These are phyloP conservation scores for Acacia acuminata DNA, from an alignment of 306 rosid species.

Conservation along the genomic window DNA sequence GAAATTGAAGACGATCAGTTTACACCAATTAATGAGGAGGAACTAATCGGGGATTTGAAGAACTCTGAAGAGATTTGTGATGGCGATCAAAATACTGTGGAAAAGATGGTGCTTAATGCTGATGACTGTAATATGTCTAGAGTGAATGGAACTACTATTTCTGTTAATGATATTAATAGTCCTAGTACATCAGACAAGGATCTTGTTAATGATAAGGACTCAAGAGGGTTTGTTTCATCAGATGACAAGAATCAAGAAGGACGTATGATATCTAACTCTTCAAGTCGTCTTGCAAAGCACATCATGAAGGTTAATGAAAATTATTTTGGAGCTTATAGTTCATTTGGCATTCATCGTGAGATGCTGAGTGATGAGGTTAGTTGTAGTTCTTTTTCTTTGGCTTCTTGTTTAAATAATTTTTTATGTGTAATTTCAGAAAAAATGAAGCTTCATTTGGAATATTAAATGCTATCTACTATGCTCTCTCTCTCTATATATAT, in stretches of 20 bases:
- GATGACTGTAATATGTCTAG: slow-evolving; percentile 23
- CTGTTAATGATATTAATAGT: slow-evolving; percentile 33
- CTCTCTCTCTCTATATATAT: neutral
- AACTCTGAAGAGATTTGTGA: slow-evolving; percentile 38
- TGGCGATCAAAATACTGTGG: slow-evolving; percentile 32
- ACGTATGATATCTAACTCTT: slow-evolving; percentile 41
- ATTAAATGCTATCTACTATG: slow-evolving; percentile 3
- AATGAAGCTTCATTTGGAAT: neutral
- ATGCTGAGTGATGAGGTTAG: slow-evolving; percentile 88
- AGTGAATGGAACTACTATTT: slow-evolving; percentile 32
- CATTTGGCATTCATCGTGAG: slow-evolving; percentile 93
- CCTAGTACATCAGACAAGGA: slow-evolving; percentile 45
- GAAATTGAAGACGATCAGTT: slow-evolving; percentile 61
- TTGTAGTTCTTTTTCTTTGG: slow-evolving; percentile 19
- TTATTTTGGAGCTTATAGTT: slow-evolving; percentile 89
- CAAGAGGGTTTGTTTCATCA: slow-evolving; percentile 37
- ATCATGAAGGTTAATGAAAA: slow-evolving; percentile 69
- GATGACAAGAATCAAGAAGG: slow-evolving; percentile 35
- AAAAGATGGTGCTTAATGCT: slow-evolving; percentile 32
- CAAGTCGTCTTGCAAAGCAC: slow-evolving; percentile 50
- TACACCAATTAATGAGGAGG: slow-evolving; percentile 43
- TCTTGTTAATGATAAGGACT: slow-evolving; percentile 34
- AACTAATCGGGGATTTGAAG: slow-evolving; percentile 50
- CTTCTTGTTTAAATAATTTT: slow-evolving; percentile 21
- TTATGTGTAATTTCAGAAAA: slow-evolving; percentile 18